Evolutionary conservation across 23 red algal species (phyloP).

Genomic region (Gracilaria caudata): DNA sequence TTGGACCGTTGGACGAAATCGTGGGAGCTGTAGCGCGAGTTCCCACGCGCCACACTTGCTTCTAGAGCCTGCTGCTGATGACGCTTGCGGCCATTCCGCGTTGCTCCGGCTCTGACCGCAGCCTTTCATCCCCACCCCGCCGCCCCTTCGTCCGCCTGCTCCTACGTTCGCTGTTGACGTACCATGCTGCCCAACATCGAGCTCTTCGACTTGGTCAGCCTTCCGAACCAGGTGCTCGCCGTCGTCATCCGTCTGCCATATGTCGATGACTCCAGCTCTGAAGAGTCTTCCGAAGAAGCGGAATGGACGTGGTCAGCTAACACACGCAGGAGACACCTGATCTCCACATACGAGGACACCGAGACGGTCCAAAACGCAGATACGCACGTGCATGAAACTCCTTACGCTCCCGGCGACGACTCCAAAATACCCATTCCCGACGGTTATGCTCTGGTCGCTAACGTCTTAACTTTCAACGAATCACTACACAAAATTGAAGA

Average conservation of each 20-base stretch:
- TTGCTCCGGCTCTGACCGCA: background rate
- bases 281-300: conserved; percentile 27
- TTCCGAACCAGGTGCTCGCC: conserved; percentile 30
- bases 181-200: conserved; percentile 30
- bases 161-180: background rate
- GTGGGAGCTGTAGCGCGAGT: too few species aligned
- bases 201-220: conserved; percentile 53
- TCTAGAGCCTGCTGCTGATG: too few species aligned
- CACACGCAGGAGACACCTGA: conserved; percentile 24
- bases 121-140: background rate
- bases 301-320: background rate
- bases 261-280: conserved; percentile 20
- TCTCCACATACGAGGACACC: conserved; percentile 55
- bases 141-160: background rate
- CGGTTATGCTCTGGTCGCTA: conserved; percentile 28
- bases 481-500: conserved; percentile 20
- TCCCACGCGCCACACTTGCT: too few species aligned
- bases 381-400: conserved; percentile 7
- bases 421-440: conserved; percentile 30
- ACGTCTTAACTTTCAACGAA: conserved; percentile 8
- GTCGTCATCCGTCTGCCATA: conserved; percentile 33
- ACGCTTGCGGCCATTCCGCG: too few species aligned
- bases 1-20: background rate
- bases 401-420: background rate
- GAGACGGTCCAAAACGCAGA: conserved; percentile 34